These are phyloP conservation scores for Dothideomycetidae sp. DNA, from an alignment of 2,329 filamentous ascomycete genomes.

Conservation along the genomic window DNA sequence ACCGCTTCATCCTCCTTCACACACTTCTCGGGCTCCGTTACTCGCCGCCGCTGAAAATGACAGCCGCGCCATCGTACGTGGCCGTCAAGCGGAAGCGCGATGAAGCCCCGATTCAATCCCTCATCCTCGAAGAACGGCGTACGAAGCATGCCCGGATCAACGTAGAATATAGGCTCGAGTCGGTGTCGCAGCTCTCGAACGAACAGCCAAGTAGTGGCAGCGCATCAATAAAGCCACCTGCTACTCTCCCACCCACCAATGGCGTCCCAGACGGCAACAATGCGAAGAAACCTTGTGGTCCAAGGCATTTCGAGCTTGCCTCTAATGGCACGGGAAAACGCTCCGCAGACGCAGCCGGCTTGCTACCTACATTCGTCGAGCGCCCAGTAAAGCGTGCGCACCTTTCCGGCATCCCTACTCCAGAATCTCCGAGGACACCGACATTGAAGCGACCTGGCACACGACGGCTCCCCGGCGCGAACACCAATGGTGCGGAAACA, in stretches of 20 bases:
- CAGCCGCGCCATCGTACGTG: conserved; percentile 35
- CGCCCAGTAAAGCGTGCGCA: conserved; percentile 8
- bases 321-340: conserved; percentile 1
- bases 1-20: no score
- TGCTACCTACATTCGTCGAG: conserved; percentile 13
- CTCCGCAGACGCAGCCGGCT: conserved; percentile 5
- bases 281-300: conserved; percentile 6
- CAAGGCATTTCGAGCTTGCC: conserved; percentile 8
- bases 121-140: conserved; percentile 13
- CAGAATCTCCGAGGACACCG: conserved; percentile 2
- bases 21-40: no score
- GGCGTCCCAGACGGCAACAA: conserved; percentile 7
- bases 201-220: conserved; percentile 2
- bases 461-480: conserved; percentile 7
- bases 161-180: conserved; percentile 7
- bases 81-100: conserved; percentile 43
- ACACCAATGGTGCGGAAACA: background rate
- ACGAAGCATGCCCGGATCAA: conserved; percentile 11
- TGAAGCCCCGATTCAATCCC: conserved; percentile 31
- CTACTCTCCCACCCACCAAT: background rate
- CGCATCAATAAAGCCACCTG: background rate
- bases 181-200: conserved; percentile 12
- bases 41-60: conserved; percentile 21
- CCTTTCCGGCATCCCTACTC: background rate
- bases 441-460: conserved; percentile 12